Percentiles rank a stretch among this genome's conserved stretches.
Conservation (phyloP, 2,329 filamentous ascomycete species). For the Conoideocrella luteorostrata region DNA sequence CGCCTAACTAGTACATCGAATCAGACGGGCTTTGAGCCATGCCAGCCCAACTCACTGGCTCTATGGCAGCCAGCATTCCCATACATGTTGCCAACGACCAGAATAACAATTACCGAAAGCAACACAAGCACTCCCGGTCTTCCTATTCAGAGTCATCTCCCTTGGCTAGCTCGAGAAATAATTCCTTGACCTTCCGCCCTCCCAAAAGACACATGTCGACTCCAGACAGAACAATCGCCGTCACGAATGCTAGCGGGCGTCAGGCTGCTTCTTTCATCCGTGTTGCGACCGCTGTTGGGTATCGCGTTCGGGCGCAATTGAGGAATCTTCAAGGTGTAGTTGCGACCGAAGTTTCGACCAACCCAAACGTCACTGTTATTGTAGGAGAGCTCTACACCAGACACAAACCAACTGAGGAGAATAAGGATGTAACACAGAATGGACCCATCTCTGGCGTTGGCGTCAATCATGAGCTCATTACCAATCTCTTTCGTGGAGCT, state of each 20-base stretch:
- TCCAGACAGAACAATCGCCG: conserved; percentile 75
- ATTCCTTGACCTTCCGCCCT: conserved; percentile 55
- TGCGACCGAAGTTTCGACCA: conserved; percentile 73
- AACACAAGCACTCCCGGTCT: conserved; percentile 56
- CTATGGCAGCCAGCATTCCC: conserved; percentile 31
- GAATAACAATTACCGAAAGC: conserved; percentile 29
- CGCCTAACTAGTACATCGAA: too few species aligned
- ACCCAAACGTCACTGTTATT: conserved; percentile 67
- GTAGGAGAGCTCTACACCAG: conserved; percentile 58
- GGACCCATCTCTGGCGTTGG: conserved; percentile 56
- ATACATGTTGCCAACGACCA: conserved; percentile 31
- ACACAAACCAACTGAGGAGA: conserved; percentile 42
- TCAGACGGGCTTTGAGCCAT: too few species aligned
- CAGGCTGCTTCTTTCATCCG: conserved; percentile 94
- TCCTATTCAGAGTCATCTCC: conserved; percentile 57
- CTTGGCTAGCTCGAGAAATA: conserved; percentile 48
- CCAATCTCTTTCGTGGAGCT: conserved; percentile 72
- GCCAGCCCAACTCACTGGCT: conserved; percentile 33
- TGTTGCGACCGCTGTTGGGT: conserved; percentile 88
- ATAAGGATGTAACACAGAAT: conserved; percentile 61
- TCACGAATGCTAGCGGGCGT: conserved; percentile 92
- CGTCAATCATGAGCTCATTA: conserved; percentile 67
- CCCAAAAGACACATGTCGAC: conserved; percentile 52
- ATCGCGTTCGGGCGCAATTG: conserved; percentile 86
- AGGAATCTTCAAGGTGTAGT: conserved; percentile 82